phyloP scores from a whole-genome alignment of 495 filamentous ascomycete genomes.

The Hamigera avellanea region DNA sequence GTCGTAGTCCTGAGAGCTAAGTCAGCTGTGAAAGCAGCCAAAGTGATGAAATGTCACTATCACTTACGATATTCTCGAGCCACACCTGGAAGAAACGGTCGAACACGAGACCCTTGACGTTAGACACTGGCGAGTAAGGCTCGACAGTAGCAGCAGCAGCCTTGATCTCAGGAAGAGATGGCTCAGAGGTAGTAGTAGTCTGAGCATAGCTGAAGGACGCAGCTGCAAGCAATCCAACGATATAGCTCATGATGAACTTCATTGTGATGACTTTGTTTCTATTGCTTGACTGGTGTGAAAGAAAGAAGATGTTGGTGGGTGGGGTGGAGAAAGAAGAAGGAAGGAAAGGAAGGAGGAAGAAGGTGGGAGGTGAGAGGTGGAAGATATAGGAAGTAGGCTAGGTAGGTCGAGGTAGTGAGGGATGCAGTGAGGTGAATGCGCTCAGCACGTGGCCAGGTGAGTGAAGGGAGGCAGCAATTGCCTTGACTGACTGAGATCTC shows the following conservation, averaged over 20 bases:
- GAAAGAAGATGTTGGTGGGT: too few relatives aligned
- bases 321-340: too few relatives aligned
- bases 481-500: too few relatives aligned
- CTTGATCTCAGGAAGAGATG: slow-evolving; percentile 21
- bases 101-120: slow-evolving; percentile 53
- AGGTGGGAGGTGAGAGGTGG: too few relatives aligned
- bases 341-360: too few relatives aligned
- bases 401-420: too few relatives aligned
- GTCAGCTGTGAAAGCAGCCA: slow-evolving; percentile 2
- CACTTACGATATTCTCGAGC: slow-evolving; percentile 60
- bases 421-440: too few relatives aligned
- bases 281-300: too few relatives aligned
- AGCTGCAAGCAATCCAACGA: slow-evolving; percentile 11
- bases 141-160: slow-evolving; percentile 18
- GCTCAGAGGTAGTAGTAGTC: slow-evolving; percentile 16
- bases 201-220: slow-evolving; percentile 19
- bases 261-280: not conserved
- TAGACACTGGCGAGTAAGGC: slow-evolving; percentile 41
- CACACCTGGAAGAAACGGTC: slow-evolving; percentile 57
- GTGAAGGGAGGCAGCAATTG: too few relatives aligned
- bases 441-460: too few relatives aligned
- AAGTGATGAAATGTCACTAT: slow-evolving; percentile 5
- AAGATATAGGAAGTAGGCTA: too few relatives aligned
- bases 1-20: slow-evolving; percentile 38
- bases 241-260: slow-evolving; percentile 14